Base-by-base conservation (phyloP, 2,329 filamentous ascomycete genomes). In the Magnaporthiopsis poae region DNA sequence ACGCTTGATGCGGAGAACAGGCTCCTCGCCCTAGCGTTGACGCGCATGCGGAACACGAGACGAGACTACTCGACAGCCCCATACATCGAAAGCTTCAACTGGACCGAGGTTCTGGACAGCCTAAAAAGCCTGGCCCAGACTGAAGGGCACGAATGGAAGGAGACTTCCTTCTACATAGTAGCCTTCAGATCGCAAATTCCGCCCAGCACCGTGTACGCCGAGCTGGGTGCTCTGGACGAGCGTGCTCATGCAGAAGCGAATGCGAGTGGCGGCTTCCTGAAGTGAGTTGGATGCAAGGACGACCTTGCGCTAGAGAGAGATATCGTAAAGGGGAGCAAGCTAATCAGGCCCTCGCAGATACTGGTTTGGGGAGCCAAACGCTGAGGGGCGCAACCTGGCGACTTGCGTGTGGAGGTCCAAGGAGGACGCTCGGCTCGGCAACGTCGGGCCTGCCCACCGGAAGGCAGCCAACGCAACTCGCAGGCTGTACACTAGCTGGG, bases 341-440 rank as follows among this genome's bases (percentile, higher is more conserved):
- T 52, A 52, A 46, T 35, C 9, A 15, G 33, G 31, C 15, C 27
- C 61, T 25, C 61, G 62, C 69, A 88, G 86, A 76, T 96, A 97
- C 77, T 96, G 93, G 92, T 96, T 96, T 76, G 91, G 92, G 2
- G 81, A 80, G 46, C 88, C 89, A 27, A 87, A 96, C 77, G 79
- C 76, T 61, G 81, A 89, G 65, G 83, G 89, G 69, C 82, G 86
- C 73, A 96, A 96, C 78, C 77, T 97, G 72, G 93, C 93, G 61
- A 96, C 92, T 63, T 92, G 87, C 75, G 75, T 90, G 68, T 90
- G 87, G 87, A 80, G 85, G 69, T 83, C 82, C 39, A 80, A 81
- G 61, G 79, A 84, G 60, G 85, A 89, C 73, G 87, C 87, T 56
- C 80, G 79, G 71, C 80, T 80, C 69, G 87, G 86, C 67, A 86